Conservation (phyloP, 441 rosid species). For the Euphorbia schlechtendalii region DNA sequence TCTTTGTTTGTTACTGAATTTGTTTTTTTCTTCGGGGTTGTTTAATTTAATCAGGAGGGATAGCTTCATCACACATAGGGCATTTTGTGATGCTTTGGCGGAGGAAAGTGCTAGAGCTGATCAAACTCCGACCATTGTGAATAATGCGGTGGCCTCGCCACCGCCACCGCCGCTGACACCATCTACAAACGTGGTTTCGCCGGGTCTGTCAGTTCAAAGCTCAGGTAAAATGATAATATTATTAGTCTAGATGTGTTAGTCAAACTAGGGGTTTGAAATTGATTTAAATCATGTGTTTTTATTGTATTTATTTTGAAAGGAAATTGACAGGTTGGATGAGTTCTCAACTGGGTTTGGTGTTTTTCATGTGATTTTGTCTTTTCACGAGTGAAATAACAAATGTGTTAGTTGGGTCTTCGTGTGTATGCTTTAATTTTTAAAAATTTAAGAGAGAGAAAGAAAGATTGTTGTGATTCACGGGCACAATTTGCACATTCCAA, state of each 20-base stretch:
- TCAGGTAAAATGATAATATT: slow-evolving; percentile 33
- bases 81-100: slow-evolving; percentile 66
- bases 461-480: slow-evolving; percentile 10
- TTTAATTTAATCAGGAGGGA: slow-evolving; percentile 43
- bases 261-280: slow-evolving; percentile 9
- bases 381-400: slow-evolving; percentile 1
- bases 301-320: slow-evolving; percentile 7
- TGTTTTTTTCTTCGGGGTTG: neutral
- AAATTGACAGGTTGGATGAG: slow-evolving; percentile 6
- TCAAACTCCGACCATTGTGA: slow-evolving; percentile 18
- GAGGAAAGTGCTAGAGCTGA: slow-evolving; percentile 58
- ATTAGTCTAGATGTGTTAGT: slow-evolving; percentile 2
- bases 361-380: slow-evolving; percentile 22
- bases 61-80: slow-evolving; percentile 65
- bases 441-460: slow-evolving; percentile 1
- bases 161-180: slow-evolving; percentile 58
- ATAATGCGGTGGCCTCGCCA: slow-evolving; percentile 32
- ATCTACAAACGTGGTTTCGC: slow-evolving; percentile 49
- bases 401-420: slow-evolving; percentile 15
- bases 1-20: neutral
- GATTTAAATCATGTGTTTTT: neutral
- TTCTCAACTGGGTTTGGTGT: neutral
- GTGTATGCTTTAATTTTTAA: neutral
- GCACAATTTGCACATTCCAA: slow-evolving; percentile 7
- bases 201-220: slow-evolving; percentile 57